Conservation (phyloP, 78 protist genomes). For the Guillardia theta region DNA sequence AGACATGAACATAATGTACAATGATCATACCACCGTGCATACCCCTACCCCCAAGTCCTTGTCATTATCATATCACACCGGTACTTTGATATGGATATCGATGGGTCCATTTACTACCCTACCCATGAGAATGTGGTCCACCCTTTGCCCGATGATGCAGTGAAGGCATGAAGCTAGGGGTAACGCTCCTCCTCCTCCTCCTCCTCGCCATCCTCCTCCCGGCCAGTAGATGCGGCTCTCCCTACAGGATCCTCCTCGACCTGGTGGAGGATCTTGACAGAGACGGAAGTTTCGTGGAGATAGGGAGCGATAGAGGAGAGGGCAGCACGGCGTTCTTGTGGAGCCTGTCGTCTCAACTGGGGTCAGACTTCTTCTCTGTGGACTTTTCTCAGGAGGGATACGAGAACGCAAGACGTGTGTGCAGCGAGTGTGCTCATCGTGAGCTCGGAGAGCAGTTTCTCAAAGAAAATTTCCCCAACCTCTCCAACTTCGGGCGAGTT, state of each 20-base stretch:
- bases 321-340: neutral
- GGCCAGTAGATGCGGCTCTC: neutral
- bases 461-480: neutral
- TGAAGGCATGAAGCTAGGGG: neutral
- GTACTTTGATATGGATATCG: too few relatives aligned
- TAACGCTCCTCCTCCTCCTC: neutral
- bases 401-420: neutral
- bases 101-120: neutral
- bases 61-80: too few relatives aligned
- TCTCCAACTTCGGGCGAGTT: neutral
- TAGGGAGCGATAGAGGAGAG: neutral
- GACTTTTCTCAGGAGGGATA: constrained; percentile 1
- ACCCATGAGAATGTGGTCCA: neutral
- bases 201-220: neutral
- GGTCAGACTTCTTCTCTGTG: neutral
- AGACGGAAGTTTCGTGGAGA: neutral
- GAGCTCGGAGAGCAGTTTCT: neutral
- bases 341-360: neutral
- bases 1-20: too few relatives aligned
- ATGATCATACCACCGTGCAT: too few relatives aligned
- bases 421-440: neutral
- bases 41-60: too few relatives aligned
- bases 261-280: neutral
- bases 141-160: neutral
- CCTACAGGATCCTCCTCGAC: neutral